A percentile compares a stretch with the other conserved stretches of the same genome.
Conservation (phyloP, 2,329 filamentous ascomycete genomes). For the Phialemonium atrogriseum region DNA sequence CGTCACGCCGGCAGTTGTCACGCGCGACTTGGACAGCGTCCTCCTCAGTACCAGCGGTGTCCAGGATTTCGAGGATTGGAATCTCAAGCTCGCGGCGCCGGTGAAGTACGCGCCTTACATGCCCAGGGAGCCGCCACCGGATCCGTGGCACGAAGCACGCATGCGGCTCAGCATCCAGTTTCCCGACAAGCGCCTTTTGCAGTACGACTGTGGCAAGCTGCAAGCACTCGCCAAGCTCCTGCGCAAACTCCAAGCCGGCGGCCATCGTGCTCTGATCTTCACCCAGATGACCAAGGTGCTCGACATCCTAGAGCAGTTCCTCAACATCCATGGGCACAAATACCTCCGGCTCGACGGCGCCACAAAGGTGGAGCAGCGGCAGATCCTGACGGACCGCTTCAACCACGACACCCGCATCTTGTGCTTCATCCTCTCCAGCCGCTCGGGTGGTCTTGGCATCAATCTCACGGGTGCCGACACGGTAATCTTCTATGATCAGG, state of each 20-base stretch:
- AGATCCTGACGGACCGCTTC: slow-evolving; percentile 93
- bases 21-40: slow-evolving; percentile 64
- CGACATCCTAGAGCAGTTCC: slow-evolving; percentile 93
- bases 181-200: slow-evolving; percentile 88
- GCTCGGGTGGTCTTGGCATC: slow-evolving; percentile 90
- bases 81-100: slow-evolving; percentile 49
- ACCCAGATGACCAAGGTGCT: slow-evolving; percentile 99
- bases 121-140: slow-evolving; percentile 48
- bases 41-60: slow-evolving; percentile 55
- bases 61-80: slow-evolving; percentile 46
- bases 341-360: slow-evolving; percentile 95
- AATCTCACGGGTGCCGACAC: slow-evolving; percentile 95
- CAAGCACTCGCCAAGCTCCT: slow-evolving; percentile 82
- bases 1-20: slow-evolving; percentile 81
- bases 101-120: slow-evolving; percentile 48
- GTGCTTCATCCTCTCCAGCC: slow-evolving; percentile 90
- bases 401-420: slow-evolving; percentile 90
- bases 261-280: slow-evolving; percentile 93
- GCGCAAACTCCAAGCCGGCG: slow-evolving; percentile 77
- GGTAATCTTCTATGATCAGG: slow-evolving; percentile 97
- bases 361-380: slow-evolving; percentile 90
- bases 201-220: slow-evolving; percentile 96
- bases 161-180: slow-evolving; percentile 94
- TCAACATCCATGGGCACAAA: slow-evolving; percentile 95
- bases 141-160: slow-evolving; percentile 89